A percentile compares a stretch with the other conserved stretches of the same genome.
Conservation (phyloP, 2,329 filamentous ascomycete species). For the Sporothrix phasma region DNA sequence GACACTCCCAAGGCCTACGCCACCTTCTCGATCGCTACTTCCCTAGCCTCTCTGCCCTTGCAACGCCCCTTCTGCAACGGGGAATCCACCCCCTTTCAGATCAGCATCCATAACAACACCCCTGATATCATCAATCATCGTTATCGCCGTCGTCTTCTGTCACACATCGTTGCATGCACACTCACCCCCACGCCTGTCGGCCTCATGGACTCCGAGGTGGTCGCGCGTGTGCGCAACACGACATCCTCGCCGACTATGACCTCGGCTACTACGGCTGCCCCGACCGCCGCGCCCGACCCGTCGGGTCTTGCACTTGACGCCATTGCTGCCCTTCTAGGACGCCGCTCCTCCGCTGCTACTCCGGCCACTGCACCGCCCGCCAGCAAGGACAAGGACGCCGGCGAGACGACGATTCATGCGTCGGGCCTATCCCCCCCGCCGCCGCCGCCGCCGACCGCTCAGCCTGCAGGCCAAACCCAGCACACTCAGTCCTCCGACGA, state of each 20-base stretch:
- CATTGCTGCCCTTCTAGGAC: conserved; percentile 6
- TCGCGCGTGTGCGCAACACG: neutral
- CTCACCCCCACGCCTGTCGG: neutral
- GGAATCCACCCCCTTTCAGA: neutral
- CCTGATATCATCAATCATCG: neutral
- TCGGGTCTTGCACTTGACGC: neutral
- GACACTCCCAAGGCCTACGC: neutral
- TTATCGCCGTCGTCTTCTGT: neutral
- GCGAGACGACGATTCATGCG: conserved; percentile 4
- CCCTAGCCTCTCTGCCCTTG: neutral
- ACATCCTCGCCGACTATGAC: neutral
- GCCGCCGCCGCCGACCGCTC: neutral
- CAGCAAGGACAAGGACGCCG: neutral
- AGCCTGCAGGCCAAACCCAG: neutral
- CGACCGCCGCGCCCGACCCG: neutral
- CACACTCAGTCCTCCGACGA: neutral
- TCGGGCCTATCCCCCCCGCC: neutral
- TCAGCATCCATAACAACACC: neutral
- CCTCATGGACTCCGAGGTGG: neutral
- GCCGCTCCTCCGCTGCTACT: neutral
- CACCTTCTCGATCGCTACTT: neutral
- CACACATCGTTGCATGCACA: neutral
- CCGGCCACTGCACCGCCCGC: neutral
- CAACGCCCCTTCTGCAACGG: neutral
- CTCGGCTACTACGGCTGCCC: neutral